Evolutionary conservation across 129 eudicot genomes (phyloP), one percentile per base, ranked within the genome.

Genomic region (Gnaphalium uliginosum): DNA sequence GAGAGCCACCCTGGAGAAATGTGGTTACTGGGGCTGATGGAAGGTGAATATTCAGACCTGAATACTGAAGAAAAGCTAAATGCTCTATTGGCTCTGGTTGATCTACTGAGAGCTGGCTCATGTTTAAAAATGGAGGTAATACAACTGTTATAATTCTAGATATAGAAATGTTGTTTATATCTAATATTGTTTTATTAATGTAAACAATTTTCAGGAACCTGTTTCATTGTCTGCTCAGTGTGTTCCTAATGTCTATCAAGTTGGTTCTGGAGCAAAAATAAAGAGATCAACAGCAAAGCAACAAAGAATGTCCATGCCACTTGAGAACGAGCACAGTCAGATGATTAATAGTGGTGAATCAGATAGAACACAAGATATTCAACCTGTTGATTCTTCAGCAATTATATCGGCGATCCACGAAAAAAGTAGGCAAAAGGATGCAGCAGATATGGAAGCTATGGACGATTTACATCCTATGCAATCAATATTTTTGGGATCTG

Each of bases 1-100:
- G 99, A 91, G 81, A 90, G 99, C 85, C 83, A 88, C 72, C 89
- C 93, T 6, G 97, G 98, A 78, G 97, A 94, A 78, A 79, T 78
- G 37, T 94, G 99, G 99, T 79, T 90, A 81, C 85, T 89, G 70
- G 97, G 93, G 37, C 85, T 94, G 23, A 85, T 86, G 86, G 99
- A 94, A 81, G 92, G 97, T 50, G 99, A 87, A 83, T 94, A 90
- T 86, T 90, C 92, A 27, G 98, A 90, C 62, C 77, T 90, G 78
- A 91, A 83, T 71, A 81, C 87, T 69, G 98, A 88, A 72, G 98
- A 94, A 90, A 94, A 94, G 82, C 83, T 94, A 82, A 87, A 79
- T 72, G 93, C 87, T 57, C 73, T 94, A 27, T 72, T 76, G 41
- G 96, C 96, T 43, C 72, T 94, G 84, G 64, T 87, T 73, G 98